Base-by-base conservation (phyloP, 1,284 basidiomycete genomes). In the Hemileia vastatrix region DNA sequence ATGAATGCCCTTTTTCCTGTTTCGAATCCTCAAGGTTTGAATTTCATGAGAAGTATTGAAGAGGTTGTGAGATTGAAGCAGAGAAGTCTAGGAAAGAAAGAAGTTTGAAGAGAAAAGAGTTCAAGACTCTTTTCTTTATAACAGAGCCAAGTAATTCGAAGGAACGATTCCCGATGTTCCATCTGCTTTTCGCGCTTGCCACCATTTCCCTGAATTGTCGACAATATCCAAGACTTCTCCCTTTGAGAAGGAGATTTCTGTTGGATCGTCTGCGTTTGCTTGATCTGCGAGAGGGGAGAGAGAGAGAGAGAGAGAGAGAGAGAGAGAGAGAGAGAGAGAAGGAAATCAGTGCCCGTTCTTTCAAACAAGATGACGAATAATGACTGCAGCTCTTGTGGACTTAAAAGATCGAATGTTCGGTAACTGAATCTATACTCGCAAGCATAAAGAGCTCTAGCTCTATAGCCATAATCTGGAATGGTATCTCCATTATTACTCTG, bases 191-290 rank as follows among this genome's bases (percentile, higher is more conserved):
- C 81, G 85, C 50, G 91, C 91, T 76, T 94, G 90, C 90, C 90
- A 97, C 90, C 90, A 93, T 77, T 92, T 92, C 57, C 90, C 90
- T n/a, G 71, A 72, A 48, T 90, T 93, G 78, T 98, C 95, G 57
- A 94, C 78, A 66, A 98, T 89, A 64, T 97, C 92, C 67, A 98
- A 82, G 47, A 92, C 81, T 74, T 98, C 94, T 57, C 91, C 91
- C 77, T 97, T 97, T 62, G 80, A 76, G 77, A 98, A 97, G 50
- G 88, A 89, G 54, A 98, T 88, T 78, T 98, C 95, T 72, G 90
- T 95, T 6, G 93, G 90, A 77, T 98, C 94, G 67, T 97, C 92
- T 18, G 88, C 81, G 6, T 87, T 90, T 32, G 93, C 94, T 64
- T 83, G 84, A 79, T 98, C 92, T 86, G 77, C n/a, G n/a, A n/a